Evolutionary conservation across 2,329 filamentous ascomycete genomes (phyloP).

Genomic region (Trichoderma koningii): DNA sequence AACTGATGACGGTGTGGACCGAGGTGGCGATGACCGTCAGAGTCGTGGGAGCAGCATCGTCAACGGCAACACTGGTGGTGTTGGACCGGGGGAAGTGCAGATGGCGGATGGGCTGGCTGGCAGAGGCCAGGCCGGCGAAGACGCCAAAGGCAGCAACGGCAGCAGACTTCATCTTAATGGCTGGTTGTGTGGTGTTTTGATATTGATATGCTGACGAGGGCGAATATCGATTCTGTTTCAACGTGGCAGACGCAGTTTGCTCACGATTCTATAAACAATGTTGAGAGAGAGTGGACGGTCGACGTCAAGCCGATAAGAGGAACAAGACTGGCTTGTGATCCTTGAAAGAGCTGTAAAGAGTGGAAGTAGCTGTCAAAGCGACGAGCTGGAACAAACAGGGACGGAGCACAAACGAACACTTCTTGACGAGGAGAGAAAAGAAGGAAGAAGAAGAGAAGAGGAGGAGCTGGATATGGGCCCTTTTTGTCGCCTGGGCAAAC

Average conservation of each 20-base stretch:
- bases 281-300: constrained; percentile 28
- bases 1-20: constrained; percentile 60
- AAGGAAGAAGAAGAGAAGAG: constrained; percentile 21
- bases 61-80: constrained; percentile 30
- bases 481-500: constrained; percentile 24
- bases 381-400: constrained; percentile 28
- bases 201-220: constrained; percentile 24
- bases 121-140: constrained; percentile 27
- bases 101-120: constrained; percentile 23
- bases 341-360: constrained; percentile 27
- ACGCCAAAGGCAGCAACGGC: constrained; percentile 24
- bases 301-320: constrained; percentile 31
- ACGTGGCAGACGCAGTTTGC: constrained; percentile 40
- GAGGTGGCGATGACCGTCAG: constrained; percentile 56
- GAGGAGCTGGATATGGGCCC: constrained; percentile 22
- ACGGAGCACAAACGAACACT: constrained; percentile 11
- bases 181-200: not conserved
- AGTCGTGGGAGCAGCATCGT: constrained; percentile 40
- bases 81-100: constrained; percentile 33
- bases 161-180: constrained; percentile 26
- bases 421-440: constrained; percentile 21
- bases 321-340: constrained; percentile 35
- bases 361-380: constrained; percentile 18
- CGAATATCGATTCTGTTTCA: constrained; percentile 41
- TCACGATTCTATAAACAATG: constrained; percentile 34